Base-by-base conservation (phyloP, 177 flowering plant species). In the Vitis hybrid region DNA sequence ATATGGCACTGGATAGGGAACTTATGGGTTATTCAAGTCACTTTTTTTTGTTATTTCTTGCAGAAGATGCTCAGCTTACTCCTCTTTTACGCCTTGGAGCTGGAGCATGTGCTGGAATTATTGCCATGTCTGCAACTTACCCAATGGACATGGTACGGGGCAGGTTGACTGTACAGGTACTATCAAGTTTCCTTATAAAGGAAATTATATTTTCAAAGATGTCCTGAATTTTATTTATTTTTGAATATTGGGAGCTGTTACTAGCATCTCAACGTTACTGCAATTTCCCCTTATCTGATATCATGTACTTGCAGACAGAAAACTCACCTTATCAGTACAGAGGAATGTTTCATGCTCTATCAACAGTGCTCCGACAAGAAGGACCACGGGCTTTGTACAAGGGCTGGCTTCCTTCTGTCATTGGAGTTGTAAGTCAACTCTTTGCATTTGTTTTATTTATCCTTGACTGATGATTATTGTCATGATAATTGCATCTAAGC, bases 111-210 rank as follows among this genome's bases (percentile, higher is more conserved):
- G 99, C 99, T 82, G 99, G 99, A 73, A 96, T 96, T 51, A 96
- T 96, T 83, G 99, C 97, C 73, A 96, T 96, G 99, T 95, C 99
- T 58, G 98, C 99, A 53, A 95, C 99, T 64, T 95, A 96, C 74
- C 99, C 99, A 2, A 87, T 96, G 98, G 99, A 93, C 82, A 85
- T 96, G 99, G 99, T 90, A n/a, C 90, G 99, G 51, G 99, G 99
- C 53, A 83, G 99, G 82, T 68, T 96, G 14, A 93, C 99, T 81
- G 99, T 96, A 45, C 99, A 96, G 99, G 99, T 95, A 87, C 9
- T 18, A 2, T 71, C 58, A 62, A 49, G 8, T 62, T 16, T 62
- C 19, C 18, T 33, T 16, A 21, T 31, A 1, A 49, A 11, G 11
- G 49, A 48, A 15, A 18, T 5, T 70, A 48, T 26, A 3, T 49